A percentile compares a stretch with the other conserved stretches of the same genome.
phyloP scores from a whole-genome alignment of 1,139 yeast genomes.

The Yamadazyma triangularis region DNA sequence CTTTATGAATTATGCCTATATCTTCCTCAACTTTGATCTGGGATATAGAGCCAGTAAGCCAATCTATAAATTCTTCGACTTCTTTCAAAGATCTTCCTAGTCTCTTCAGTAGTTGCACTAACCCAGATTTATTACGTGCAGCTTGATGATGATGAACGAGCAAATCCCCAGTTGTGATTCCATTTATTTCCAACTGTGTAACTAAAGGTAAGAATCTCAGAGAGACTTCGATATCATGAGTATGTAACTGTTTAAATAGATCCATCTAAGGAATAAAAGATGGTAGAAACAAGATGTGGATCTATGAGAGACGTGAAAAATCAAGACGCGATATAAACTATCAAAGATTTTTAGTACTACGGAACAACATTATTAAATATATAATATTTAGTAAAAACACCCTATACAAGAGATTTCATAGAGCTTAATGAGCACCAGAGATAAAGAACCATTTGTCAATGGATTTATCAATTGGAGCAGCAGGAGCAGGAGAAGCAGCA shows the following conservation, averaged over 20 bases:
- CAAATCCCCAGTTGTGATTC: slow-evolving; percentile 11
- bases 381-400: too few relatives aligned
- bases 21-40: slow-evolving; percentile 5
- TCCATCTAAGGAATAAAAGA: too few relatives aligned
- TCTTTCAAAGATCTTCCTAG: slow-evolving; percentile 48
- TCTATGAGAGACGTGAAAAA: too few relatives aligned
- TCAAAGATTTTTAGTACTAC: too few relatives aligned
- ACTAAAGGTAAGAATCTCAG: slow-evolving; percentile 8
- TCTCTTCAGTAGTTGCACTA: slow-evolving; percentile 31
- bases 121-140: slow-evolving; percentile 7
- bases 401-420: too few relatives aligned
- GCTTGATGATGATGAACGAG: slow-evolving; percentile 1
- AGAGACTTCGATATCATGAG: slow-evolving; percentile 2
- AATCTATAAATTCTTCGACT: slow-evolving; percentile 27
- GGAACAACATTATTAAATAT: too few relatives aligned
- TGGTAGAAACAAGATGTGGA: too few relatives aligned
- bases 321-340: too few relatives aligned
- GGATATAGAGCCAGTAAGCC: slow-evolving; percentile 3
- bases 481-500: slow-evolving; percentile 63
- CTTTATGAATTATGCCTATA: too few relatives aligned
- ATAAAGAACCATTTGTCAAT: slow-evolving; percentile 99
- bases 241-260: slow-evolving; percentile 7
- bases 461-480: slow-evolving; percentile 95
- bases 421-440: slow-evolving; percentile 74
- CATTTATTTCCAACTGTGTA: slow-evolving; percentile 9